Percentiles rank a stretch among this genome's conserved stretches.
Conservation (phyloP, 1,284 basidiomycete genomes). For the Cryptococcus depauperatus region DNA sequence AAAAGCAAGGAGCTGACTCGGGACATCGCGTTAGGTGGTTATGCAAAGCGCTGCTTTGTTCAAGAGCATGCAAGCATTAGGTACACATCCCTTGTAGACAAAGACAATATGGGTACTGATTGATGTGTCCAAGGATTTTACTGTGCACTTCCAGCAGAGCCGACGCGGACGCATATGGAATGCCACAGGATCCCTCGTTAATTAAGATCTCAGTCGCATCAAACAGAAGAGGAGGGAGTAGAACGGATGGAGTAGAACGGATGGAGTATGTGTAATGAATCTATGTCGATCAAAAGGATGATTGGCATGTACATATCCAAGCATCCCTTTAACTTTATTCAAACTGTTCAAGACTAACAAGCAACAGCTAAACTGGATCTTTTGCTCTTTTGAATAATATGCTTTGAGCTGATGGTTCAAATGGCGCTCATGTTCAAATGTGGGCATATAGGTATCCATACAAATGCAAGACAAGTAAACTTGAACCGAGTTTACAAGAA, state of each 20-base stretch:
- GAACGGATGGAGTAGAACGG: too few relatives aligned
- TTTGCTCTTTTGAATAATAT: too few relatives aligned
- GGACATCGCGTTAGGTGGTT: slow-evolving; percentile 51
- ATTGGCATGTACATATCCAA: not conserved
- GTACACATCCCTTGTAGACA: slow-evolving; percentile 4
- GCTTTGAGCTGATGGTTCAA: not conserved
- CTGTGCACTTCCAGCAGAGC: slow-evolving; percentile 65
- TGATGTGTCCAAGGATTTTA: slow-evolving; percentile 54
- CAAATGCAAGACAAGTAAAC: not conserved
- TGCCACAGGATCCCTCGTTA: slow-evolving; percentile 59
- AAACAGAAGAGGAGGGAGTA: too few relatives aligned
- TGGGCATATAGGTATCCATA: not conserved
- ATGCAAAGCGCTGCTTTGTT: slow-evolving; percentile 63
- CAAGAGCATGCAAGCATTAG: slow-evolving; percentile 58
- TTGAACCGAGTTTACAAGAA: not conserved
- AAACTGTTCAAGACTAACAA: too few relatives aligned
- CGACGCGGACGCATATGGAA: slow-evolving; percentile 62
- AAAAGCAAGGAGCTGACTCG: not conserved
- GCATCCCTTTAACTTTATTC: too few relatives aligned
- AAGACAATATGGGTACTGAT: slow-evolving; percentile 43
- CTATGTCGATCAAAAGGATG: not conserved
- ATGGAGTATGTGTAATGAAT: not conserved
- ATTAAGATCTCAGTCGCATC: too few relatives aligned
- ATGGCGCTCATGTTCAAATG: too few relatives aligned
- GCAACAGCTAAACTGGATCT: too few relatives aligned